Base-by-base conservation (phyloP, 2,329 filamentous ascomycete species). In the Colletotrichum gigasporum region DNA sequence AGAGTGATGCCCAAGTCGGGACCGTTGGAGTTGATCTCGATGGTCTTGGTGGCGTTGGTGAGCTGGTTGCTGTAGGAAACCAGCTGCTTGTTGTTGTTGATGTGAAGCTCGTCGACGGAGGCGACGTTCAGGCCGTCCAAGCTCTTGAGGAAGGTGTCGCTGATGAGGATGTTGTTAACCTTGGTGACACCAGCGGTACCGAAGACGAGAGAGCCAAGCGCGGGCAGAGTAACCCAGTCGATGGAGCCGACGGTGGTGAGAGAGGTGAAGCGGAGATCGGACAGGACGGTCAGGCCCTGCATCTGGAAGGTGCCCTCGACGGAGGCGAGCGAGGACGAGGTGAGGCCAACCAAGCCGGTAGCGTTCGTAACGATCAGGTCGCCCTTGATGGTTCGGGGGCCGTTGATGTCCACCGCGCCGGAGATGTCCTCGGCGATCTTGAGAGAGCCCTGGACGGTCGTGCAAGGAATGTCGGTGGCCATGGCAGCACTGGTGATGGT, bases 51-150 rank as follows among this genome's bases (percentile, higher is more conserved):
- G 72, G 97, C 87, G 81, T 92, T 95, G 77, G 85, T 85, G 63
- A 98, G 85, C 75, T 91, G 87, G 78, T 94, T 92, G 75, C 87
- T 87, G 82, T 96, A 92, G 66, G 83, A 84, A 75, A 86, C 87
- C 71, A 99, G 85, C 75, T 91, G 90, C 67, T 82, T 82, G 88
- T 98, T 98, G 90, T 97, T 97, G 86, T 92, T 91, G 80, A 99
- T 91, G 77, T 92, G 84, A 76, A 99, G 87, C 69, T 82, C 84
- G 61, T 87, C 85, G 57, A 93, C 90, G n/a, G 85, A 85, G 68
- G 87, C 79, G 68, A 98, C 85, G 76, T 93, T 91, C 76, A 99
- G 91, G 74, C 93, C 94, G 69, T 90, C 84, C 65, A 99, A 87
- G 69, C 86, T 88, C 76, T 83, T 86, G 71, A 99, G 87, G 79